Base-by-base conservation (phyloP, 768 basidiomycete species). In the Leccinum truebloodii region DNA sequence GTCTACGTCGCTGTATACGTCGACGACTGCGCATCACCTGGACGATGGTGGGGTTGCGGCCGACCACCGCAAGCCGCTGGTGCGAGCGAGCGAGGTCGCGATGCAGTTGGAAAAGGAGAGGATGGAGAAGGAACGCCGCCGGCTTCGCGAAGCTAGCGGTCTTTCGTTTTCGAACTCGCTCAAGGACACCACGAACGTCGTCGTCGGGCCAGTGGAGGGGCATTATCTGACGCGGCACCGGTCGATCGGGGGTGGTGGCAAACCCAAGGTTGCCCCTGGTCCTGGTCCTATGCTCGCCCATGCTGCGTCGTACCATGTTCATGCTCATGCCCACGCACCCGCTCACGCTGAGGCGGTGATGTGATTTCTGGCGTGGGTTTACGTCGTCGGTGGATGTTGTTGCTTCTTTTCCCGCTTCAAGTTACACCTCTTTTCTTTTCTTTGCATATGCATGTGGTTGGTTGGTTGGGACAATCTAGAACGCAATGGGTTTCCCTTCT, bases 81-180 rank as follows among this genome's bases (percentile, higher is more conserved):
- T 82, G 24, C 78, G 78, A 55, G 85, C 85, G 10, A 85, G 83
- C 59, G 78, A 78, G 41, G 82, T 78, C 53, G 85, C 84, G 5
- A 78, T 80, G 74, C 82, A 79, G 16, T 67, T 83, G 26, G 84
- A 85, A 67, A 81, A 76, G 58, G 78, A 79, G 64, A 64, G 77
- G 70, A 53, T 75, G 64, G 71, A 78, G 70, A 67, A 69, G 60
- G 63, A 75, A 58, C 66, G 69, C 24, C 74, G 69, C 44, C 70
- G 75, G 50, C 63, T 63, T 26, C 65, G 66, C 26, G 70, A 73
- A 48, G 34, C 55, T 7, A 37, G 63, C 26, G 18, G 39, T 3
- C 18, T 41, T 18, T 20, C 57, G 48, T 24, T 62, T 2, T 57
- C 66, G 46, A 64, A 55, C 41, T 71, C 71, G 41, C 67, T 73